Evolutionary conservation across 2,329 filamentous ascomycete genomes (phyloP), one percentile per base, ranked within the genome.

Genomic region (Annulohypoxylon truncatum): DNA sequence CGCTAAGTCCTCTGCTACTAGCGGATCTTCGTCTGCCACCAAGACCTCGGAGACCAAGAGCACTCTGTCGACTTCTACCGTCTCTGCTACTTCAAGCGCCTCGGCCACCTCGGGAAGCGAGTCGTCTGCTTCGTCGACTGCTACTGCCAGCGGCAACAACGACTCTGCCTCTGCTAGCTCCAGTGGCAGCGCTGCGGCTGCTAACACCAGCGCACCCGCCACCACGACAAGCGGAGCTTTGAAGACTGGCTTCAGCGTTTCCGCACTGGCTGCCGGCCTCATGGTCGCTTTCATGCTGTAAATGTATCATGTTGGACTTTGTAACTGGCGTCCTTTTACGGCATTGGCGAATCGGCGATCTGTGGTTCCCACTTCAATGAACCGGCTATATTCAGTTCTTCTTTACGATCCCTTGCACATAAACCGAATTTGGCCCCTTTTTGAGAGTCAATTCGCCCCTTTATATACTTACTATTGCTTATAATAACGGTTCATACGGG

Each of bases 401-500:
- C 62, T 73, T 59, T 53, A 70, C 67, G 50, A 68, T 73, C 71
- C 60, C 66, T 68, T 67, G 61, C 64, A 64, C 66, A 70, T 61
- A 66, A 44, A 61, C 50, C 50, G 61, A 69, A 65, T 61, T 69
- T 51, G 62, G 64, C 55, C 35, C 15, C 46, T 58, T 69, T 67
- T 48, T 42, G 13, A 56, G 61, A 20, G 47, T 57, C 48, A 53
- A 60, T 48, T 61, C 48, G 51, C 44, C 38, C 42, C 57, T 44
- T 66, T 67, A 56, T 31, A 62, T 61, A 42, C 62, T 73, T 71
- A 71, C 7, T 67, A 61, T 63, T 66, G 48, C 66, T 74, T 71
- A 70, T 75, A 75, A 75, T 75, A 53, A 71, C 73, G 71, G 68
- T 72, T 75, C 69, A 58, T 61, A 31, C 64, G 66, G 64, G 56